Percentiles rank a stretch among this genome's conserved stretches.
phyloP scores from a whole-genome alignment of 1,284 basidiomycete species.

The Moniliella sp. region DNA sequence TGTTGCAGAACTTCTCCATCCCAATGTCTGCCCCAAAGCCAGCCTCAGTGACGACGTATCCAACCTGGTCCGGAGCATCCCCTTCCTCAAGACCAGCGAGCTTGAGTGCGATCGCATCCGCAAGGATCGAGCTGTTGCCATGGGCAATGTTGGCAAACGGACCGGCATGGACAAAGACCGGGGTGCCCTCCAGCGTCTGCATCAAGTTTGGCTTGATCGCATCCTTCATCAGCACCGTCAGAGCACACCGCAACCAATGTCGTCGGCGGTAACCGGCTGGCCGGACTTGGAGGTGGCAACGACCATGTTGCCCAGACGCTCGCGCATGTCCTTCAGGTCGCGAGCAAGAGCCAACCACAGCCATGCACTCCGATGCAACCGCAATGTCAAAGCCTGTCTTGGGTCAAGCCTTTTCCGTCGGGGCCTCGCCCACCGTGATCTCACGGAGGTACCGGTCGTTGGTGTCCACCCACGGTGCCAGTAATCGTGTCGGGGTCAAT shows the following conservation, averaged over 20 bases:
- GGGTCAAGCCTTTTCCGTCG: slow-evolving; percentile 74
- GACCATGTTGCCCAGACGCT: slow-evolving; percentile 75
- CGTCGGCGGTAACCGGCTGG: slow-evolving; percentile 82
- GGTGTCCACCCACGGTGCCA: slow-evolving; percentile 92
- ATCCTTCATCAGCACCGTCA: slow-evolving; percentile 94
- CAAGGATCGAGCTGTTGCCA: slow-evolving; percentile 92
- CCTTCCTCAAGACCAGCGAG: slow-evolving; percentile 87
- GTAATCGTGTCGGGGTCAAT: slow-evolving; percentile 78
- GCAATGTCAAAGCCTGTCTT: slow-evolving; percentile 87
- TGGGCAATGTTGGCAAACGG: slow-evolving; percentile 98
- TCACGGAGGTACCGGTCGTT: slow-evolving; percentile 92
- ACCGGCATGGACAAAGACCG: slow-evolving; percentile 93
- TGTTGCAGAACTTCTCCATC: slow-evolving; percentile 76
- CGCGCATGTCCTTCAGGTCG: slow-evolving; percentile 71
- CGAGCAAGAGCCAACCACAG: slow-evolving; percentile 79
- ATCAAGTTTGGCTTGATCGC: slow-evolving; percentile 97
- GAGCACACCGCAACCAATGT: slow-evolving; percentile 80
- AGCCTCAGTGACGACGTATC: slow-evolving; percentile 92
- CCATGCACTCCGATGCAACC: slow-evolving; percentile 94
- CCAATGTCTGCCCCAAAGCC: slow-evolving; percentile 96
- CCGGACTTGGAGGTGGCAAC: slow-evolving; percentile 82
- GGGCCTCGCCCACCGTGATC: slow-evolving; percentile 70
- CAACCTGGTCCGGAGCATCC: slow-evolving; percentile 55
- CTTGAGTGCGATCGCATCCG: slow-evolving; percentile 84
- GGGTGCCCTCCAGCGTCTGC: slow-evolving; percentile 94